Percentiles rank a stretch among this genome's conserved stretches.
phyloP scores from a whole-genome alignment of 177 flowering plant genomes.

The Vitis hybrid region DNA sequence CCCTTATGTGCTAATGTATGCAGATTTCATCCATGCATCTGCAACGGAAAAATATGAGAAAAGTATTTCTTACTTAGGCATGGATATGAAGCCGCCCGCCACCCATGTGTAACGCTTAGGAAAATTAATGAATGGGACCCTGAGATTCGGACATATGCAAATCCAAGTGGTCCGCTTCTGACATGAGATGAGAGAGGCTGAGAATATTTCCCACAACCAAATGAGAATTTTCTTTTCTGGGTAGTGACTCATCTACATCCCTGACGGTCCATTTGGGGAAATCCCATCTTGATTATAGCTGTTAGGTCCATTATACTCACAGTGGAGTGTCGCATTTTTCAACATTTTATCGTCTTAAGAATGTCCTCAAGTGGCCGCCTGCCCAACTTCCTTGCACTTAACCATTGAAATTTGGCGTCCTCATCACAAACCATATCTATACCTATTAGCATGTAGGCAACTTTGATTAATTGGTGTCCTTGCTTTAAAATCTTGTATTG shows the following conservation, averaged over 20 bases:
- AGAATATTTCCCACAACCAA: neutral
- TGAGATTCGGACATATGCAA: too few species aligned
- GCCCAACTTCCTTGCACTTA: slow-evolving; percentile 22
- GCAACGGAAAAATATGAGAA: too few species aligned
- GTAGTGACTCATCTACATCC: neutral
- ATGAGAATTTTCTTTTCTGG: neutral
- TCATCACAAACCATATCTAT: slow-evolving; percentile 3
- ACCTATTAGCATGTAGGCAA: neutral
- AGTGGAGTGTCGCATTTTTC: slow-evolving; percentile 9
- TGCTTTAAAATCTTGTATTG: neutral
- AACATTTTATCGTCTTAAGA: slow-evolving; percentile 3
- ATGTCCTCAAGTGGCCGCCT: slow-evolving; percentile 28
- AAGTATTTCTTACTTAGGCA: too few species aligned
- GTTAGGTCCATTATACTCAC: slow-evolving; percentile 17
- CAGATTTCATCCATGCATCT: too few species aligned
- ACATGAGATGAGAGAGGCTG: too few species aligned
- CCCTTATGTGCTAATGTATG: too few species aligned
- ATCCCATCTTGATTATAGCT: neutral
- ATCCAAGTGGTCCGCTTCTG: too few species aligned
- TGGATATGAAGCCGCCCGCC: too few species aligned
- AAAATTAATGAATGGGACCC: too few species aligned
- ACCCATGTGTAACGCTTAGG: too few species aligned
- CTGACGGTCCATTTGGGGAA: neutral
- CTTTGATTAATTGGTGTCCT: neutral
- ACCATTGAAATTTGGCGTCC: slow-evolving; percentile 16